phyloP scores from a whole-genome alignment of 192 early-diverging fungal genomes.

The Umbelopsis ramanniana region DNA sequence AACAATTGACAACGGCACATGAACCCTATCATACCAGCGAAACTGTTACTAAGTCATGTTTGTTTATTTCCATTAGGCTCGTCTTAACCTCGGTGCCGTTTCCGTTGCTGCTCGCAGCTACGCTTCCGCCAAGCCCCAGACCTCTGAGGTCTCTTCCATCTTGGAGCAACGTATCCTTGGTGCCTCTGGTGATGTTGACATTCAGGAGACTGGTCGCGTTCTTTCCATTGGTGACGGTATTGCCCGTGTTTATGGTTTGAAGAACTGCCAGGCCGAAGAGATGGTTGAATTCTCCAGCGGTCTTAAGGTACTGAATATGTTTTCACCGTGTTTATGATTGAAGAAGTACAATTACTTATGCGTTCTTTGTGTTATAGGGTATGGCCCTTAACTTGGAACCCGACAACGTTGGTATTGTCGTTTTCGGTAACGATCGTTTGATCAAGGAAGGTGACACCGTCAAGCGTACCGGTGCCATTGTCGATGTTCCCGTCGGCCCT shows the following conservation, averaged over 20 bases:
- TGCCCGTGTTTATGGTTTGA: constrained; percentile 98
- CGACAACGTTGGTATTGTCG: constrained; percentile 99
- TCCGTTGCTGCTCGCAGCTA: constrained; percentile 56
- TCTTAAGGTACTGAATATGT: constrained; percentile 70
- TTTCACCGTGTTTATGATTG: no score
- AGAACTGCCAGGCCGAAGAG: constrained; percentile 98
- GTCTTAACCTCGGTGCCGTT: constrained; percentile 60
- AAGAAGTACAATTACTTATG: not conserved
- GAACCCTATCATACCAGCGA: not conserved
- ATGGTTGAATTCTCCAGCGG: constrained; percentile 99
- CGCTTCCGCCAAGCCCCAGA: constrained; percentile 65
- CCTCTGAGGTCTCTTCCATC: constrained; percentile 97
- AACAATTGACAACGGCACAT: no score
- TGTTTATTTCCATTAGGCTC: constrained; percentile 39
- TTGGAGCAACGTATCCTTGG: constrained; percentile 97
- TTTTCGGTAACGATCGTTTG: constrained; percentile 99
- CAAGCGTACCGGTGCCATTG: constrained; percentile 98
- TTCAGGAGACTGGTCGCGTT: constrained; percentile 98
- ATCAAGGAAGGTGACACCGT: constrained; percentile 99
- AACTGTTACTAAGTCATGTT: constrained; percentile 2
- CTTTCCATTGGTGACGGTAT: constrained; percentile 99
- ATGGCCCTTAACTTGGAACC: constrained; percentile 99
- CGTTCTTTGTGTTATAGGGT: constrained; percentile 62
- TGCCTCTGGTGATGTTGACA: constrained; percentile 78
- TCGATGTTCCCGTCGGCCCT: constrained; percentile 96